Conservation (phyloP, 225 moss, liverwort and hornwort genomes). For the Pseudoscleropodium purum region DNA sequence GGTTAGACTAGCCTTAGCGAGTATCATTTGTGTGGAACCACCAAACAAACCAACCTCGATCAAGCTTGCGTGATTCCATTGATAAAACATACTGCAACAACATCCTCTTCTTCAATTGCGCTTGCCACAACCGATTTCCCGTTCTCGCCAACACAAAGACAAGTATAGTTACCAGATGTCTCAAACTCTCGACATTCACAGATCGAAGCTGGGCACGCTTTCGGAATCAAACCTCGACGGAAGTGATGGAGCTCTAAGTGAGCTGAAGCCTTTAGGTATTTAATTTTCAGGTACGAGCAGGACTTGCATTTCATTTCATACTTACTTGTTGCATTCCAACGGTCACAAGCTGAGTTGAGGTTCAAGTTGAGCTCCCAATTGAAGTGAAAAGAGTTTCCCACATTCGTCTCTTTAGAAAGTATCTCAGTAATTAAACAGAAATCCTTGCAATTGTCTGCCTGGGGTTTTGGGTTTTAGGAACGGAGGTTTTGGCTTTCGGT, state of each 20-base stretch:
- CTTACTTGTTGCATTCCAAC: too few species aligned
- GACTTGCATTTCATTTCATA: neutral
- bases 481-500: neutral
- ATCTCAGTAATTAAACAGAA: neutral
- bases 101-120: neutral
- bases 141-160: too few species aligned
- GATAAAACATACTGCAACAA: neutral
- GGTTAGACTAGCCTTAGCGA: neutral
- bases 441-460: too few species aligned
- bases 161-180: neutral
- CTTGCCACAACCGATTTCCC: neutral
- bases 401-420: neutral
- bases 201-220: neutral
- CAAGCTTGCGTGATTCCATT: neutral
- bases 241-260: neutral
- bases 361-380: neutral
- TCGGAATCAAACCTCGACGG: neutral
- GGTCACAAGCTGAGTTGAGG: neutral
- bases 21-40: conserved; percentile 8
- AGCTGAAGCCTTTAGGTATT: neutral
- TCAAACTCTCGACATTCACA: neutral
- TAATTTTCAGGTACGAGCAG: neutral
- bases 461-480: neutral
- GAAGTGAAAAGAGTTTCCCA: too few species aligned
- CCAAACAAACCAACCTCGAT: neutral